Evolutionary conservation across 2,329 filamentous ascomycete species (phyloP).

Genomic region (Coccinonectria pachysandricola): DNA sequence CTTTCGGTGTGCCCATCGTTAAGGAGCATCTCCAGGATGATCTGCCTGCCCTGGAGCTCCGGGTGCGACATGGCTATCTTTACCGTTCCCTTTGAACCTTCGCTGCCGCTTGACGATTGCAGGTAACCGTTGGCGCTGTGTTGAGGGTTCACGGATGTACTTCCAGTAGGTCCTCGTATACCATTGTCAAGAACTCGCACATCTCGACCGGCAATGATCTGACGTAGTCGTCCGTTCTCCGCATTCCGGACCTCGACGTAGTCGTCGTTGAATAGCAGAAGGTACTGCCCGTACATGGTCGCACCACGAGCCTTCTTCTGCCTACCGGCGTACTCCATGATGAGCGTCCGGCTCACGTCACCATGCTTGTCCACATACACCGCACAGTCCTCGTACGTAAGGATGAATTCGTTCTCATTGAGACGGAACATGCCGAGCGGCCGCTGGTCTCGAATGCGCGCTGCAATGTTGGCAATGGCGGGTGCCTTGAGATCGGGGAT

Average conservation of each 20-base stretch:
- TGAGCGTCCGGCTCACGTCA: constrained; percentile 83
- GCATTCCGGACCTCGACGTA: constrained; percentile 97
- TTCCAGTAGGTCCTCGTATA: constrained; percentile 49
- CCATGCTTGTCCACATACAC: constrained; percentile 98
- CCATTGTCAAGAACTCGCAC: constrained; percentile 87
- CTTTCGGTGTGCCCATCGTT: constrained; percentile 68
- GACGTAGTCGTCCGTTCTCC: constrained; percentile 83
- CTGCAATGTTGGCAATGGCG: constrained; percentile 75
- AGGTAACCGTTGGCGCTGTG: constrained; percentile 25
- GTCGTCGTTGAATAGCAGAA: constrained; percentile 88
- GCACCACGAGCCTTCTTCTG: constrained; percentile 67
- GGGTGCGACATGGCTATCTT: constrained; percentile 96
- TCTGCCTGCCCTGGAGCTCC: constrained; percentile 70
- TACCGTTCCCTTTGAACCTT: constrained; percentile 60
- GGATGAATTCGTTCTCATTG: constrained; percentile 81
- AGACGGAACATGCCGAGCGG: constrained; percentile 96
- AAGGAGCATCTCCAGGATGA: constrained; percentile 83
- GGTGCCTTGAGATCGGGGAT: constrained; percentile 77
- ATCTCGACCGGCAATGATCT: constrained; percentile 87
- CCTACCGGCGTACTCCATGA: constrained; percentile 98
- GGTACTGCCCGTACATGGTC: constrained; percentile 82
- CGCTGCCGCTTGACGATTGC: constrained; percentile 26
- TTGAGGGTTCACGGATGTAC: constrained; percentile 28
- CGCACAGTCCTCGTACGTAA: constrained; percentile 90
- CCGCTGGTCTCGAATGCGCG: constrained; percentile 69